Percentiles rank a stretch among this genome's conserved stretches.
Conservation (phyloP, 1,139 yeast species). For the Meyerozyma guilliermondii region DNA sequence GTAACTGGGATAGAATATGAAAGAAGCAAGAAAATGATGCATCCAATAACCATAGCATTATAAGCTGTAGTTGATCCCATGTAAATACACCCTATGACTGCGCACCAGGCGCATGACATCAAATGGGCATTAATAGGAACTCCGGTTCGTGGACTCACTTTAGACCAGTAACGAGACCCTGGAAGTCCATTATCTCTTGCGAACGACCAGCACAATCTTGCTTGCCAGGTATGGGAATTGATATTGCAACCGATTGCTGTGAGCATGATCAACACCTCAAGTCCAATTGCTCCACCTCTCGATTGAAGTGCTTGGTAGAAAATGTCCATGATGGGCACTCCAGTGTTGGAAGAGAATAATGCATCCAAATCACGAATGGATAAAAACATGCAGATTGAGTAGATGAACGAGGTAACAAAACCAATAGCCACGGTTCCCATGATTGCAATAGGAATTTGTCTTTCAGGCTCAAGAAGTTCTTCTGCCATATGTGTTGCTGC, state of each 20-base stretch:
- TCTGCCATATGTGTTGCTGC: constrained; percentile 71
- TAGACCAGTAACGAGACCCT: constrained; percentile 29
- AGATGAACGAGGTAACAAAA: constrained; percentile 54
- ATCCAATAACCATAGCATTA: constrained; percentile 35
- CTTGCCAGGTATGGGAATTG: constrained; percentile 73
- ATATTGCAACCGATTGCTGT: constrained; percentile 70
- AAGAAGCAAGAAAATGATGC: constrained; percentile 31
- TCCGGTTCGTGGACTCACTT: constrained; percentile 25
- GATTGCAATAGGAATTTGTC: constrained; percentile 58
- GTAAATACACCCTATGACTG: constrained; percentile 34
- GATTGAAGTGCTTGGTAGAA: constrained; percentile 53
- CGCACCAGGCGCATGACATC: constrained; percentile 32
- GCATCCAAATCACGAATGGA: constrained; percentile 47
- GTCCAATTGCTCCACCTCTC: constrained; percentile 53
- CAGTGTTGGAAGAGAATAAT: constrained; percentile 44
- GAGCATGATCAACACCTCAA: constrained; percentile 52
- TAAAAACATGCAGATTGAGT: constrained; percentile 60
- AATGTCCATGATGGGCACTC: constrained; percentile 60
- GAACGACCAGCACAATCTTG: constrained; percentile 38
- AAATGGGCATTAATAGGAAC: constrained; percentile 34
- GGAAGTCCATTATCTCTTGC: constrained; percentile 41
- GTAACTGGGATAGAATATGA: constrained; percentile 31
- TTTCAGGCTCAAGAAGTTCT: constrained; percentile 55
- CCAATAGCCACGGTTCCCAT: constrained; percentile 65
- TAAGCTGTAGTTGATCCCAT: constrained; percentile 40